phyloP scores from a whole-genome alignment of 352 stramenopile species.

The Phytopythium aichiense region DNA sequence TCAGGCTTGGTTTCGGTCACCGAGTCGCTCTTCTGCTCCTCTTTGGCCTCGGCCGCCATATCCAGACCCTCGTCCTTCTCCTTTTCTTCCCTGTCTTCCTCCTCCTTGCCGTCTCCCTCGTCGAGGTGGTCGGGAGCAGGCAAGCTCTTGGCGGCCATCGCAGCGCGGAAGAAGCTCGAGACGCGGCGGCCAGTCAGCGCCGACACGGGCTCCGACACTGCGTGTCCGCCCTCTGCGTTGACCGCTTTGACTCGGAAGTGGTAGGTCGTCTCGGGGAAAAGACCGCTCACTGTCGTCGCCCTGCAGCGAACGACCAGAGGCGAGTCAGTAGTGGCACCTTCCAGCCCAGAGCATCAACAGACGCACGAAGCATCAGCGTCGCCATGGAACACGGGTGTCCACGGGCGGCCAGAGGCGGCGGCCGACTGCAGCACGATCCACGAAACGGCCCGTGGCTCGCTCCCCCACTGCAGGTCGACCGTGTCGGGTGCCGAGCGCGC shows the following conservation, averaged over 20 bases:
- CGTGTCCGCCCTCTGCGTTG: background rate
- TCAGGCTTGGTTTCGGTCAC: background rate
- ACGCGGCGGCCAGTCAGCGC: background rate
- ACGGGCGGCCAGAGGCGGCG: background rate
- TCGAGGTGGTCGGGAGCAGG: background rate
- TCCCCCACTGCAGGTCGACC: background rate
- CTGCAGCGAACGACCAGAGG: background rate
- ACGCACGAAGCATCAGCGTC: background rate
- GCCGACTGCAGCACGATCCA: constrained; percentile 3
- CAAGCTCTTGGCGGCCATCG: background rate
- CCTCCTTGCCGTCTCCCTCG: background rate
- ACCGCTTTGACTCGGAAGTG: constrained; percentile 5
- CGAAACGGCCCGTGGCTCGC: background rate
- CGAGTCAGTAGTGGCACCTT: background rate
- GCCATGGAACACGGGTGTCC: background rate
- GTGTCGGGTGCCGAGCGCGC: background rate
- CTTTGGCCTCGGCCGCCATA: background rate
- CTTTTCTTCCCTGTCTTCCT: background rate
- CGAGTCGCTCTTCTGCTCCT: background rate
- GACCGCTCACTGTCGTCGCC: background rate
- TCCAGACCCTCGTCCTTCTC: background rate
- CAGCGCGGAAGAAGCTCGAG: constrained; percentile 7
- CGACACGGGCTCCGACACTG: background rate
- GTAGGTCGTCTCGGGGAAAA: background rate
- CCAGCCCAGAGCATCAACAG: background rate